Evolutionary conservation across 2,329 filamentous ascomycete species (phyloP).

Genomic region (Diplodia corticola): DNA sequence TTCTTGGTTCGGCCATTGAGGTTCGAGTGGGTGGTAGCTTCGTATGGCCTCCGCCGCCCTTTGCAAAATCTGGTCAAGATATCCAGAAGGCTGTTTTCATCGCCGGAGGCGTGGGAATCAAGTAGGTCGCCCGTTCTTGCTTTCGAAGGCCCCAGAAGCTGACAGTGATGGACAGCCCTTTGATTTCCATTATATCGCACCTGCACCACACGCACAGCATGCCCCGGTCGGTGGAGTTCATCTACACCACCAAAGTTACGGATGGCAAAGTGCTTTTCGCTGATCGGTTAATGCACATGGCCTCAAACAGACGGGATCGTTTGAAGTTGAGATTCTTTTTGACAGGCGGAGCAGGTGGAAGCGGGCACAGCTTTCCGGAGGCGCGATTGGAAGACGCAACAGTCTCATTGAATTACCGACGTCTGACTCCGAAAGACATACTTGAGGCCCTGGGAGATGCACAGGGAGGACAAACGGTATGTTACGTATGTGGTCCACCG

Average conservation of each 20-base stretch:
- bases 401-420: background rate
- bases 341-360: constrained; percentile 30
- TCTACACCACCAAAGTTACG: constrained; percentile 61
- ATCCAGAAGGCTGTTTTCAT: constrained; percentile 69
- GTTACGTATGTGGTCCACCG: constrained; percentile 52
- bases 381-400: background rate
- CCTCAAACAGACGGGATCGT: background rate
- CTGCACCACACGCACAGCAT: constrained; percentile 49
- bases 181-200: constrained; percentile 71
- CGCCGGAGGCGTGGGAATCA: constrained; percentile 80
- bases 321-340: constrained; percentile 38
- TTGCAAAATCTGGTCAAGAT: constrained; percentile 32
- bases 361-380: background rate
- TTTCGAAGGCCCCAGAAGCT: background rate
- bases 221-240: constrained; percentile 54
- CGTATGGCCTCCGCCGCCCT: constrained; percentile 67
- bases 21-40: constrained; percentile 82
- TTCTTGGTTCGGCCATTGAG: constrained; percentile 59
- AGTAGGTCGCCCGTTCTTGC: constrained; percentile 50
- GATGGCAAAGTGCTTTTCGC: constrained; percentile 39
- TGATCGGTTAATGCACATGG: constrained; percentile 31
- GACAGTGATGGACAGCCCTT: constrained; percentile 52
- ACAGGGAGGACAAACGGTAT: constrained; percentile 40
- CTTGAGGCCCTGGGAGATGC: constrained; percentile 39
- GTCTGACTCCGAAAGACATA: constrained; percentile 35